phyloP scores from a whole-genome alignment of 164 flowering plant genomes.

The Litsea cubeba region DNA sequence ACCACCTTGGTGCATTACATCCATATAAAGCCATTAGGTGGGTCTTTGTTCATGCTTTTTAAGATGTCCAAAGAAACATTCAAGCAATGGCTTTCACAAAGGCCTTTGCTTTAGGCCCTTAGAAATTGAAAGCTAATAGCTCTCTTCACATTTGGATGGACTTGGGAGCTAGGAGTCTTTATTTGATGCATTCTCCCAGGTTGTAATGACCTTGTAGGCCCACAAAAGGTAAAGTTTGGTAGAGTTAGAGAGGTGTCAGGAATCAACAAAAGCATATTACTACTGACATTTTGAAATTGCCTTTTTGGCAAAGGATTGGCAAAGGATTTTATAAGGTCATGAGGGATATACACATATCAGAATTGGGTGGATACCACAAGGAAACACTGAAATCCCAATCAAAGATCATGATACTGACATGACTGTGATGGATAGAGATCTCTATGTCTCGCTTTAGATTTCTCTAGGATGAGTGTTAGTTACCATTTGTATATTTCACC shows the following conservation, averaged over 20 bases:
- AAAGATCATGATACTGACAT: too few species aligned
- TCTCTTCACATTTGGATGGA: background rate
- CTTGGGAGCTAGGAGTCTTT: background rate
- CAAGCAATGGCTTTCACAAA: slow-evolving; percentile 24
- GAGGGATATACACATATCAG: too few species aligned
- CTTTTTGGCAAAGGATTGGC: too few species aligned
- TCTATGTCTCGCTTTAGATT: too few species aligned
- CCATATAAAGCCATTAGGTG: slow-evolving; percentile 13
- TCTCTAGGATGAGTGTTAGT: too few species aligned
- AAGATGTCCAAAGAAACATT: slow-evolving; percentile 13
- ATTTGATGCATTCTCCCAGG: background rate
- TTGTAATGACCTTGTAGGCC: background rate
- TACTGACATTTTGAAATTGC: too few species aligned
- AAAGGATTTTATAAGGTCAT: too few species aligned
- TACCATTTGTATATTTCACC: too few species aligned
- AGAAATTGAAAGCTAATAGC: background rate
- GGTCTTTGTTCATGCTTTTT: slow-evolving; percentile 7
- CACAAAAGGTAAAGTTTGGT: background rate
- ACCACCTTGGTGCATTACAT: slow-evolving; percentile 7
- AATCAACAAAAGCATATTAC: background rate
- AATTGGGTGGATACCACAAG: too few species aligned
- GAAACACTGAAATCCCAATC: too few species aligned
- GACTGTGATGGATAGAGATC: too few species aligned
- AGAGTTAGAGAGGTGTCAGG: background rate
- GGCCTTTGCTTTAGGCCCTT: slow-evolving; percentile 8